Evolutionary conservation across 2,329 filamentous ascomycete species (phyloP).

Genomic region (Colletotrichum sp.): DNA sequence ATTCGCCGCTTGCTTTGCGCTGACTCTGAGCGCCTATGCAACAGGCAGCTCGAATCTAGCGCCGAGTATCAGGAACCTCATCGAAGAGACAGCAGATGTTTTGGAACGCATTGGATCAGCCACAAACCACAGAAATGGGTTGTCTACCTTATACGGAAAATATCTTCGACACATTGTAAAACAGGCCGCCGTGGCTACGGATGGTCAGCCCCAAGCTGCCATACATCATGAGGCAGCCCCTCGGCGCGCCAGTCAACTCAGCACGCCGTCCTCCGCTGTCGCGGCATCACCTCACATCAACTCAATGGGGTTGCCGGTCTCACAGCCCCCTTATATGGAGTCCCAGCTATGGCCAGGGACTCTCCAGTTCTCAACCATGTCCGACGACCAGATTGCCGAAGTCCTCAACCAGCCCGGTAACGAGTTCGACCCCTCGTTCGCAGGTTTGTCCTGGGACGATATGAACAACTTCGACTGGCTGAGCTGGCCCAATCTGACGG

Average conservation of each 20-base stretch:
- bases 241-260: not conserved
- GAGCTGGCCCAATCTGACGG: slow-evolving; percentile 49
- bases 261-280: not conserved
- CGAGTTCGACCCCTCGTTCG: slow-evolving; percentile 59
- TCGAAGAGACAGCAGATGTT: slow-evolving; percentile 72
- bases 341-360: slow-evolving; percentile 50
- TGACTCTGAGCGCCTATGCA: slow-evolving; percentile 67
- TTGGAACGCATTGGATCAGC: slow-evolving; percentile 71
- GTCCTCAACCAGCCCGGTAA: slow-evolving; percentile 68
- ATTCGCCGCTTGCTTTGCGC: slow-evolving; percentile 72
- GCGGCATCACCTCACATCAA: slow-evolving; percentile 9
- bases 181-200: slow-evolving; percentile 33
- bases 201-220: not conserved
- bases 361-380: slow-evolving; percentile 72
- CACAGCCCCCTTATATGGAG: slow-evolving; percentile 30
- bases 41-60: slow-evolving; percentile 63
- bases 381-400: slow-evolving; percentile 70
- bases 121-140: slow-evolving; percentile 69
- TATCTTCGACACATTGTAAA: slow-evolving; percentile 50
- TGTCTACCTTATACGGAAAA: slow-evolving; percentile 58
- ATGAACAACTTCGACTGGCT: slow-evolving; percentile 64
- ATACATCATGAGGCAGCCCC: not conserved
- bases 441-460: slow-evolving; percentile 64
- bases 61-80: slow-evolving; percentile 66
- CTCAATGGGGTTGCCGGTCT: slow-evolving; percentile 22